phyloP scores from a whole-genome alignment of 2,329 filamentous ascomycete species.

The Neonectria faginata region DNA sequence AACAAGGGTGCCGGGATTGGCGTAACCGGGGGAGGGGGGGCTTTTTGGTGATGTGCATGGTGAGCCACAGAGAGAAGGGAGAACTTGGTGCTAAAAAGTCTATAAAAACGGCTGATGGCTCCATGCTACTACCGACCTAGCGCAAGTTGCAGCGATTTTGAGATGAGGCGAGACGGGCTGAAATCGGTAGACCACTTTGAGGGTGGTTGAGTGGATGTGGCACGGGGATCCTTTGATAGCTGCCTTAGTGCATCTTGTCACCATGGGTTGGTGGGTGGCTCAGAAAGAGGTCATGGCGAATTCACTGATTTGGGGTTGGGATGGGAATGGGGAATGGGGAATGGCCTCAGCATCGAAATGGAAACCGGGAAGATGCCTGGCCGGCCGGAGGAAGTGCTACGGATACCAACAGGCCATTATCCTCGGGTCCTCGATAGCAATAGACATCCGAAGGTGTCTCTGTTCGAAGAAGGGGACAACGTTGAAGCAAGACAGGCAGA shows the following conservation, averaged over 20 bases:
- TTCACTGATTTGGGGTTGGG: neutral
- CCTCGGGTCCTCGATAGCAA: neutral
- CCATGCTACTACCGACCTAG: neutral
- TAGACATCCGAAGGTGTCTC: neutral
- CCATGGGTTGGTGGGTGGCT: neutral
- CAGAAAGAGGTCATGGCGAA: conserved; percentile 8
- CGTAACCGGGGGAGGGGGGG: neutral
- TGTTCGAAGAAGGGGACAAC: neutral
- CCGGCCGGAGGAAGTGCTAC: neutral
- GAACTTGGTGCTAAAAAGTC: neutral
- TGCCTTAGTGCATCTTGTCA: neutral
- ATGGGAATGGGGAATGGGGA: neutral
- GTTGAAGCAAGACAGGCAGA: neutral
- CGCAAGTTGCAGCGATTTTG: neutral
- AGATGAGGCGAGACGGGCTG: conserved; percentile 3
- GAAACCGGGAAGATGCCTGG: neutral
- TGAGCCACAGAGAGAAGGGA: neutral
- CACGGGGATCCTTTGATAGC: neutral
- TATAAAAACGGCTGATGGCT: neutral
- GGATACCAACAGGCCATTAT: neutral
- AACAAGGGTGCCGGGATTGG: neutral
- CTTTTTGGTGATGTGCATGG: neutral
- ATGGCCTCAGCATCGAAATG: neutral
- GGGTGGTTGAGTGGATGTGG: neutral
- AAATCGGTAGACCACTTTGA: neutral